Evolutionary conservation across 257 asterid genomes (phyloP).

Genomic region (Fraxinus pennsylvanica): DNA sequence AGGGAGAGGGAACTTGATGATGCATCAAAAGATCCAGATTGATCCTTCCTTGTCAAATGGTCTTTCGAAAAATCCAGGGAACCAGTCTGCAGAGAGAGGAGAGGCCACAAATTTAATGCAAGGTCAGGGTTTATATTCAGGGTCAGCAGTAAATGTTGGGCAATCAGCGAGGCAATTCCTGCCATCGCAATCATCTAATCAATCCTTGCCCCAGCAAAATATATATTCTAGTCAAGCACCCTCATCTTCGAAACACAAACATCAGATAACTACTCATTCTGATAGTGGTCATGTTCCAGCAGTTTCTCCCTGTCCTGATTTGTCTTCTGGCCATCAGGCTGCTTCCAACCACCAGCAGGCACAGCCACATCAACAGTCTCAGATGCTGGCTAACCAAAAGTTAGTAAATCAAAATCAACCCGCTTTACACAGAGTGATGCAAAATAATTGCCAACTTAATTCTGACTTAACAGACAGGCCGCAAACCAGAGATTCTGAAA

Average conservation of each 20-base stretch:
- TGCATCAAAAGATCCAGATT: constrained; percentile 35
- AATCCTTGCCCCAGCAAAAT: constrained; percentile 56
- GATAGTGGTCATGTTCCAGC: constrained; percentile 49
- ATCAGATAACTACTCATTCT: constrained; percentile 44
- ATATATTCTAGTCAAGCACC: constrained; percentile 50
- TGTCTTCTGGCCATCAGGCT: constrained; percentile 47
- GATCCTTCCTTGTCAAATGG: not conserved
- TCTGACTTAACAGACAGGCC: constrained; percentile 40
- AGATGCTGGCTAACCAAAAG: constrained; percentile 50
- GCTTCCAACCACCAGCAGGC: constrained; percentile 53
- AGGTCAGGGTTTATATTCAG: constrained; percentile 50
- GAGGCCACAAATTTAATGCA: constrained; percentile 45
- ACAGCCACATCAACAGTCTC: constrained; percentile 17
- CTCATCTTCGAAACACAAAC: constrained; percentile 49
- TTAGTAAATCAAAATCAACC: constrained; percentile 51
- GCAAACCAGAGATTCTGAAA: constrained; percentile 49
- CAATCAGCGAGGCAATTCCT: constrained; percentile 47
- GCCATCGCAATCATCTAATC: constrained; percentile 57
- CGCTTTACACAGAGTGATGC: constrained; percentile 48
- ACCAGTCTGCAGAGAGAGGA: constrained; percentile 32
- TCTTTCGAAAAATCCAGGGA: not conserved
- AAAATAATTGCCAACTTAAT: constrained; percentile 44
- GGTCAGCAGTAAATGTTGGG: constrained; percentile 41
- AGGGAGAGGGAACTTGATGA: constrained; percentile 55
- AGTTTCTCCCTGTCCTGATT: constrained; percentile 39